Evolutionary conservation across 257 asterid species (phyloP).

Genomic region (Anisodus tanguticus): DNA sequence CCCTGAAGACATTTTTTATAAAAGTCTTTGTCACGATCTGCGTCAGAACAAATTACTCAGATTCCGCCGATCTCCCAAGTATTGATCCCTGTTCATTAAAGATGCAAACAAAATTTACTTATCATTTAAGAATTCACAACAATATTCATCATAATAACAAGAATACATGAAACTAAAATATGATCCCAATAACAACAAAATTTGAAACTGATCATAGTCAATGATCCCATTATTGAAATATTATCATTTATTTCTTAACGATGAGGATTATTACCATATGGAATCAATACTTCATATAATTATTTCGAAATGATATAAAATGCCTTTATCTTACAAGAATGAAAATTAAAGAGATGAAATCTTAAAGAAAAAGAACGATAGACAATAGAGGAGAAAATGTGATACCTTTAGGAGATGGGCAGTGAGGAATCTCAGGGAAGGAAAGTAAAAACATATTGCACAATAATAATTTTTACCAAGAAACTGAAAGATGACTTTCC

Average conservation of each 20-base stretch:
- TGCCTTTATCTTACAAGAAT: neutral
- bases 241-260: neutral
- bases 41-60: neutral
- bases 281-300: neutral
- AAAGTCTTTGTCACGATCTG: neutral
- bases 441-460: constrained; percentile 38
- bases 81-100: neutral
- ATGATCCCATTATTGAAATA: neutral
- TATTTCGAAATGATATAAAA: constrained; percentile 10
- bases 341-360: constrained; percentile 18
- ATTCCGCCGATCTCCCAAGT: constrained; percentile 23
- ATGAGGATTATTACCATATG: neutral
- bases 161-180: neutral
- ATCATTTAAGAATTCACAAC: neutral
- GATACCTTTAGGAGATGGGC: constrained; percentile 54
- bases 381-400: neutral
- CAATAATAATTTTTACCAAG: constrained; percentile 41
- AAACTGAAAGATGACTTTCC: constrained; percentile 41
- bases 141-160: neutral
- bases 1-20: constrained; percentile 29
- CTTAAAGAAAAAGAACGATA: neutral
- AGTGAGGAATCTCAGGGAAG: constrained; percentile 43
- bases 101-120: neutral
- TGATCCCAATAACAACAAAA: neutral
- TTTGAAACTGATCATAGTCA: neutral